phyloP scores from a whole-genome alignment of 2,329 filamentous ascomycete species.

The Microdochium nivale region DNA sequence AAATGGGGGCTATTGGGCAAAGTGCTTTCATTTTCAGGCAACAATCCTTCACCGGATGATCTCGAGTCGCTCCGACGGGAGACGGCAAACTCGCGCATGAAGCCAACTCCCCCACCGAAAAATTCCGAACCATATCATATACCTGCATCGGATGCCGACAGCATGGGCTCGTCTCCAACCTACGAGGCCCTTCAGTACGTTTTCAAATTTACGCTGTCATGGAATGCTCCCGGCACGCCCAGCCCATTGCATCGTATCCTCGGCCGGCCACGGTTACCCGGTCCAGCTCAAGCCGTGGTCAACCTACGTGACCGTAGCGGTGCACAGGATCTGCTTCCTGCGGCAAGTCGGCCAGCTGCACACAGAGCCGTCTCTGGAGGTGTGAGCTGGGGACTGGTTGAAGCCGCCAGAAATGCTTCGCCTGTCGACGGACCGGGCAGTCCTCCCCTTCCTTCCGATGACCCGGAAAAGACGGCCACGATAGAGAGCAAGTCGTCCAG shows the following conservation, averaged over 20 bases:
- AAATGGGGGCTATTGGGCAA: slow-evolving; percentile 59
- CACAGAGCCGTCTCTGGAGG: slow-evolving; percentile 40
- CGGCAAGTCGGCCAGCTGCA: slow-evolving; percentile 29
- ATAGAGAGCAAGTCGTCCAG: slow-evolving; percentile 10
- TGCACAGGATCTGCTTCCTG: slow-evolving; percentile 24
- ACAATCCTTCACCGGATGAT: slow-evolving; percentile 30
- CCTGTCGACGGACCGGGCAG: slow-evolving; percentile 7
- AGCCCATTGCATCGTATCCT: slow-evolving; percentile 54
- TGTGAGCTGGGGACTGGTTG: slow-evolving; percentile 35
- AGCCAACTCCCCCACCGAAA: slow-evolving; percentile 28
- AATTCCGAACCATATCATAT: slow-evolving; percentile 6
- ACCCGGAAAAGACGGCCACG: slow-evolving; percentile 10
- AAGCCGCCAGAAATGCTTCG: slow-evolving; percentile 40
- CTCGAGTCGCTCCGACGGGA: slow-evolving; percentile 42
- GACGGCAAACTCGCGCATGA: slow-evolving; percentile 34
- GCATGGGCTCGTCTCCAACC: slow-evolving; percentile 44
- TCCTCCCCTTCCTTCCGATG: slow-evolving; percentile 9
- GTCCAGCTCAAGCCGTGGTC: slow-evolving; percentile 59
- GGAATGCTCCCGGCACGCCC: slow-evolving; percentile 43
- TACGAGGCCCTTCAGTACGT: slow-evolving; percentile 50
- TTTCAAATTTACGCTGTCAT: slow-evolving; percentile 69
- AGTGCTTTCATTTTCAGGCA: slow-evolving; percentile 41
- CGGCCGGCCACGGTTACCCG: slow-evolving; percentile 59
- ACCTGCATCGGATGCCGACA: slow-evolving; percentile 32
- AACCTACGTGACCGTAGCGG: slow-evolving; percentile 28